These are phyloP conservation scores for Ascochyta pisi DNA, from an alignment of 2,329 filamentous ascomycete species.

Conservation along the genomic window DNA sequence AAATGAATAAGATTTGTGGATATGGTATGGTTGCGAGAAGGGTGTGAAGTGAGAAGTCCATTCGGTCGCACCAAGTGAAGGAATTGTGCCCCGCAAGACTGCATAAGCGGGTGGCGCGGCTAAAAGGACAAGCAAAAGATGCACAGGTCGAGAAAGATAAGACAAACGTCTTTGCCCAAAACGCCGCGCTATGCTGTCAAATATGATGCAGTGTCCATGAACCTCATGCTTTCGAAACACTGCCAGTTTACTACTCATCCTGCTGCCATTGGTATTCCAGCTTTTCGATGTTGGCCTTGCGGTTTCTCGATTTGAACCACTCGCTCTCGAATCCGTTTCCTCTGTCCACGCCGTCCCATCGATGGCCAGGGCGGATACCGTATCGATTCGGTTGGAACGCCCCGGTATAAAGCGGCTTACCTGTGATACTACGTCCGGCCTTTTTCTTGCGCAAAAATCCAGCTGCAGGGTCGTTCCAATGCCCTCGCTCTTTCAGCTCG, in stretches of 20 bases:
- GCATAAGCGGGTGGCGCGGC: background rate
- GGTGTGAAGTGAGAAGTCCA: background rate
- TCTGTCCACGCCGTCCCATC: slow-evolving; percentile 97
- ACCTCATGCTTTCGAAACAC: background rate
- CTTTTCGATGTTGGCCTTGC: slow-evolving; percentile 75
- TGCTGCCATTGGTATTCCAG: slow-evolving; percentile 95
- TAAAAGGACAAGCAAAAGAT: background rate
- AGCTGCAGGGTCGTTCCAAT: slow-evolving; percentile 96
- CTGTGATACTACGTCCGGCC: slow-evolving; percentile 55
- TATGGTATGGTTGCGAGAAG: background rate
- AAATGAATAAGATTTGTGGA: background rate
- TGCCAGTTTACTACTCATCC: slow-evolving; percentile 68
- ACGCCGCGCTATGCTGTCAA: slow-evolving; percentile 20
- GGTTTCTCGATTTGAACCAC: slow-evolving; percentile 87
- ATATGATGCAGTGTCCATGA: background rate
- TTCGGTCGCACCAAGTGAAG: background rate
- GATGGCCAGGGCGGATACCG: slow-evolving; percentile 87
- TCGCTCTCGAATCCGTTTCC: slow-evolving; percentile 93
- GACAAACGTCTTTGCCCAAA: background rate
- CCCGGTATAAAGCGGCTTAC: slow-evolving; percentile 77
- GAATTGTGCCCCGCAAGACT: background rate
- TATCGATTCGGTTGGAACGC: slow-evolving; percentile 89
- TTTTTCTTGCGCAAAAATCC: slow-evolving; percentile 71
- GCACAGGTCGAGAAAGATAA: background rate
- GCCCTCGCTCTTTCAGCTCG: slow-evolving; percentile 74